Conservation (phyloP, 2,329 filamentous ascomycete species). For the Cryphonectria carpinicola region DNA sequence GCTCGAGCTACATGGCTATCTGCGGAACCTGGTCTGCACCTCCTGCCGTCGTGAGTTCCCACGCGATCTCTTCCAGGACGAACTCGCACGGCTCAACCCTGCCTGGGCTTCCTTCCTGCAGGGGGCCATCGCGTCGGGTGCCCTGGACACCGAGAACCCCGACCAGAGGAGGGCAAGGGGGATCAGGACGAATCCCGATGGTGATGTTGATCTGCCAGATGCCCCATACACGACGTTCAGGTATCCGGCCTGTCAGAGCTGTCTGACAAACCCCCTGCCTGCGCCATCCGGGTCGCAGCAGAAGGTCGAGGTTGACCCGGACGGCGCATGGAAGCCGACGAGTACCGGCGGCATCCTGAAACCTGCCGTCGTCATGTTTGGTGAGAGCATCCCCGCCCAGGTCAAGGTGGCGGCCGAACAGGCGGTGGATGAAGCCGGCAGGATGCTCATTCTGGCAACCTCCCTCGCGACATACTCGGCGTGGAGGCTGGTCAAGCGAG, state of each 20-base stretch:
- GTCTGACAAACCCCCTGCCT: constrained; percentile 66
- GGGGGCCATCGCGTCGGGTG: constrained; percentile 73
- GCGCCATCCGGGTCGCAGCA: constrained; percentile 58
- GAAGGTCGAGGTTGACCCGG: constrained; percentile 70
- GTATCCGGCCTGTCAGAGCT: constrained; percentile 87
- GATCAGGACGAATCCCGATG: constrained; percentile 87
- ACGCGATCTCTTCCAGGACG: constrained; percentile 74
- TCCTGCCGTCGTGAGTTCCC: constrained; percentile 75
- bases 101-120: constrained; percentile 78
- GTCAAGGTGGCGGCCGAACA: constrained; percentile 79
- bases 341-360: constrained; percentile 83
- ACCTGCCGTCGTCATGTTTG: constrained; percentile 95
- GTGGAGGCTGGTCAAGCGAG: constrained; percentile 84
- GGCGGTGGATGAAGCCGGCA: constrained; percentile 75
- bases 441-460: constrained; percentile 81
- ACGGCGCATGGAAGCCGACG: constrained; percentile 74
- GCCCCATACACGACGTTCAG: constrained; percentile 88
- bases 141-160: constrained; percentile 77
- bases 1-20: constrained; percentile 88
- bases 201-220: constrained; percentile 86
- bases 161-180: constrained; percentile 69
- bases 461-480: constrained; percentile 95
- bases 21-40: constrained; percentile 79
- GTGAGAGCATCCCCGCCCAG: constrained; percentile 74
- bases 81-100: constrained; percentile 80